Evolutionary conservation across 192 early-diverging fungal genomes (phyloP).

Genomic region (Coemansia sp.): DNA sequence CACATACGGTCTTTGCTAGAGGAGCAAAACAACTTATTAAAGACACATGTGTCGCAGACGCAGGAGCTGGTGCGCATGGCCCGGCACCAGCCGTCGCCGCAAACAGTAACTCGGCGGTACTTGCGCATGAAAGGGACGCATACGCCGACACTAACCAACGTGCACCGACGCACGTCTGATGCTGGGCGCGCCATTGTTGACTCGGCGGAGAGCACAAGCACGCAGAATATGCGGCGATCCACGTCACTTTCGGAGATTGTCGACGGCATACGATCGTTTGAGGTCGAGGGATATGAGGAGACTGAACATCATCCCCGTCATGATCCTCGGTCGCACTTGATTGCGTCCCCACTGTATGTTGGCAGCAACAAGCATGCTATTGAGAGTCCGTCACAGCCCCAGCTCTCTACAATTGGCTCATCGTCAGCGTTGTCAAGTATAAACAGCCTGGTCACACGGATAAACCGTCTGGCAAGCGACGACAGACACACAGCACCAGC

Average conservation of each 20-base stretch:
- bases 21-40: slow-evolving; percentile 47
- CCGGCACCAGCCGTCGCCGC: slow-evolving; percentile 38
- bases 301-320: slow-evolving; percentile 25
- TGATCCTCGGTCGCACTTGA: slow-evolving; percentile 14
- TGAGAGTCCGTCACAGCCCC: slow-evolving; percentile 4
- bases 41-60: slow-evolving; percentile 45
- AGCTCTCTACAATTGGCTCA: neutral
- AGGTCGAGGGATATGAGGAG: slow-evolving; percentile 53
- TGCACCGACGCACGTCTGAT: slow-evolving; percentile 3
- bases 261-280: slow-evolving; percentile 45
- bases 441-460: slow-evolving; percentile 34
- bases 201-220: neutral
- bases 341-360: slow-evolving; percentile 13
- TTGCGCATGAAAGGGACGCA: slow-evolving; percentile 46
- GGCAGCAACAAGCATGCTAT: neutral
- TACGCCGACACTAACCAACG: slow-evolving; percentile 21
- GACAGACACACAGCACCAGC: neutral
- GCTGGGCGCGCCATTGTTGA: neutral
- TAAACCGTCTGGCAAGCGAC: slow-evolving; percentile 34
- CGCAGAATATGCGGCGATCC: slow-evolving; percentile 27
- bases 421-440: slow-evolving; percentile 22
- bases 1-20: slow-evolving; percentile 42
- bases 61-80: slow-evolving; percentile 45
- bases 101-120: slow-evolving; percentile 45
- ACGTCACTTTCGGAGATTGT: slow-evolving; percentile 52